Base-by-base conservation (phyloP, 75 land plant genomes). In the Picea sitchensis region DNA sequence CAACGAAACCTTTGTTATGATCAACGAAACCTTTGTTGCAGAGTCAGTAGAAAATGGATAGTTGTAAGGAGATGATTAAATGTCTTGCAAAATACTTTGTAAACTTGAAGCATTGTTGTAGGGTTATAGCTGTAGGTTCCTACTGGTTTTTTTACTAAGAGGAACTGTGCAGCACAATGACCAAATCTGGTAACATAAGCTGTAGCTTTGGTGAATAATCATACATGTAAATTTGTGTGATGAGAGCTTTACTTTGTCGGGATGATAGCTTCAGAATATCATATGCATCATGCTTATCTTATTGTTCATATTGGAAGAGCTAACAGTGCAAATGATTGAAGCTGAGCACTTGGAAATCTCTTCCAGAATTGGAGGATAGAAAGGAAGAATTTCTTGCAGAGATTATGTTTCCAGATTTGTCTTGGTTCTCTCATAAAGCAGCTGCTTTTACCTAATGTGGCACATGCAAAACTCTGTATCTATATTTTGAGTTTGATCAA, bases 401-500 rank as follows among this genome's bases (percentile, higher is more conserved):
- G 51, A 41, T n/a, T 44, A 21, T 47, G 54, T 71, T 71, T 44
- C 74, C 74, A 44, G 20, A 71, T 71, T 44, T n/a, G 23, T 71
- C 74, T 71, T 20, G 20, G 54, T 41, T 69, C 41, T 71, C 23
- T 41, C 47, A 38, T 2, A 34, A 18, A 47, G 54, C 74, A 44
- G 44, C 11, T 71, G 8, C 54, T 44, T 69, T n/a, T 71, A 41
- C 30, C 17, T 12, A 36, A 14, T 20, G 14, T 71, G 74, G 74
- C 11, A 71, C 20, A 71, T 71, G 74, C 23, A 71, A 71, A 71
- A 71, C 74, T 71, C 74, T 71, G 74, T 71, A 71, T 71, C 44
- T 18, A 41, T 71, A 71, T 71, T 71, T 47, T 71, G 20, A 44
- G 44, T n/a, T 71, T 38, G 14, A 44, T 44, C 14, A 71, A 71